Percentiles rank a stretch among this genome's conserved stretches.
Evolutionary conservation across 2,329 filamentous ascomycete species (phyloP).

Genomic region (Aspergillus sp.): DNA sequence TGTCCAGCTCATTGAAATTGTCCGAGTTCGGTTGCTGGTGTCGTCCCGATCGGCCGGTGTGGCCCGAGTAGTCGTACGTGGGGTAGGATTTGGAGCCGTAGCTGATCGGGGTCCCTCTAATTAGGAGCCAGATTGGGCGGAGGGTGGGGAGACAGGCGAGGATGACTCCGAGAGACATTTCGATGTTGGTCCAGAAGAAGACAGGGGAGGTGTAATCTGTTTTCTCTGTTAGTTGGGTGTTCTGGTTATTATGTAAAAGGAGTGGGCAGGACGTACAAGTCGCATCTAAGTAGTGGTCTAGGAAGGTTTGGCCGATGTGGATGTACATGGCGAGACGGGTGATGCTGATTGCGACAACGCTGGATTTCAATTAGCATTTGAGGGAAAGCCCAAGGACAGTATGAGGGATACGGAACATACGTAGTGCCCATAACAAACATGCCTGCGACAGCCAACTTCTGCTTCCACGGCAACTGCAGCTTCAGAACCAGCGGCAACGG

Average conservation of each 20-base stretch:
- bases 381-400: too few relatives aligned
- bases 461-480: neutral
- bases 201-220: neutral
- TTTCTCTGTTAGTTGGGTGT: neutral
- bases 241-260: neutral
- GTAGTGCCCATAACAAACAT: neutral
- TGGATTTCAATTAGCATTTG: neutral
- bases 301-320: neutral
- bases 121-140: neutral
- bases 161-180: constrained; percentile 1
- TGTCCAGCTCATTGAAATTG: neutral
- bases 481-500: neutral
- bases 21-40: neutral
- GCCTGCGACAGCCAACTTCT: neutral
- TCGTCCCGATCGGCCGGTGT: neutral
- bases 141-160: neutral
- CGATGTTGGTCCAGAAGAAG: constrained; percentile 1
- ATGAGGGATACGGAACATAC: neutral
- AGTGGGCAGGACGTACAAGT: neutral
- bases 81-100: neutral
- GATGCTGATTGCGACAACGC: neutral
- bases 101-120: neutral
- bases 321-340: neutral
- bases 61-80: neutral
- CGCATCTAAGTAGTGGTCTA: neutral